Evolutionary conservation across 1,284 basidiomycete genomes (phyloP).

Genomic region (Dichomitus squalens): DNA sequence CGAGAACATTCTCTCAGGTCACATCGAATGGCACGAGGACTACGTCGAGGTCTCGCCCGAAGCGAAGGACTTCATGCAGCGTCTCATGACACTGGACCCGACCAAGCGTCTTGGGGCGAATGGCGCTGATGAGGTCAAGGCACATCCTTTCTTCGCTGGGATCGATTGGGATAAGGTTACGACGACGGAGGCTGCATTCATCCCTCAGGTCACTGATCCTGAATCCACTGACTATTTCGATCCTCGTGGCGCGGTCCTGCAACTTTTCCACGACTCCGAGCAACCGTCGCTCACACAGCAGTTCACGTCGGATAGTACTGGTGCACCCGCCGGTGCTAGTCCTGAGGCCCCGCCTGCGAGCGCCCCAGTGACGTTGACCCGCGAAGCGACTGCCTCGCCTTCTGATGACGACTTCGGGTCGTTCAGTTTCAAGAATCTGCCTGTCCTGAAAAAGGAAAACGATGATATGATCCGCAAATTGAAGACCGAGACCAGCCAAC

Average conservation of each 20-base stretch:
- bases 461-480: conserved; percentile 98
- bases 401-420: conserved; percentile 92
- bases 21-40: conserved; percentile 96
- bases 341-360: conserved; percentile 42
- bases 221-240: conserved; percentile 99
- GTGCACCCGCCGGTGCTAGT: conserved; percentile 33
- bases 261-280: conserved; percentile 88
- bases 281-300: conserved; percentile 50
- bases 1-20: conserved; percentile 97
- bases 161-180: conserved; percentile 95
- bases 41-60: conserved; percentile 87
- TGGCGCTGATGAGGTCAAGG: conserved; percentile 93
- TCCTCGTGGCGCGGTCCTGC: conserved; percentile 87
- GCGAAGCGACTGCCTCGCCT: conserved; percentile 52
- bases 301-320: conserved; percentile 47
- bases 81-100: conserved; percentile 85
- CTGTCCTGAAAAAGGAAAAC: conserved; percentile 96
- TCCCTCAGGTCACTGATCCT: conserved; percentile 93
- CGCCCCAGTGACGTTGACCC: conserved; percentile 44
- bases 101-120: conserved; percentile 80
- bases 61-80: conserved; percentile 90
- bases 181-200: conserved; percentile 89
- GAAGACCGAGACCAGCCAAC: conserved; percentile 58
- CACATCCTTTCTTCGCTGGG: conserved; percentile 88
- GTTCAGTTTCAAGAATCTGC: conserved; percentile 98